phyloP scores from a whole-genome alignment of 1,139 yeast genomes.

The Candida sp. region DNA sequence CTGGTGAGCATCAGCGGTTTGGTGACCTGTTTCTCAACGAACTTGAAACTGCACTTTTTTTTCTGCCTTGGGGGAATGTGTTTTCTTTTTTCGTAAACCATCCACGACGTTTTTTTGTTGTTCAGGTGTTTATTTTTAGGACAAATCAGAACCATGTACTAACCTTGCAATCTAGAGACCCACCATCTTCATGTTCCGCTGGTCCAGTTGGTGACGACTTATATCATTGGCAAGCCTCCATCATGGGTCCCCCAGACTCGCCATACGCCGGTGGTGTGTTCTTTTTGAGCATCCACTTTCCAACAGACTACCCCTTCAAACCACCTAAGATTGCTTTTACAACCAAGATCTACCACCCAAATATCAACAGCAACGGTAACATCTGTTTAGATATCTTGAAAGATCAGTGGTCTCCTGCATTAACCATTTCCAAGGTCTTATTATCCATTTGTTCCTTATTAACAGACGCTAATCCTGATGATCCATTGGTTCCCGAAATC shows the following conservation, averaged over 20 bases:
- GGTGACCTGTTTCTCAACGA: not conserved
- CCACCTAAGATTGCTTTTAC: constrained; percentile 94
- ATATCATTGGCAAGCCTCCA: constrained; percentile 97
- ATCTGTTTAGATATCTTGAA: constrained; percentile 85
- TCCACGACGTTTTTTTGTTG: not conserved
- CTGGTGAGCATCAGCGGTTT: not conserved
- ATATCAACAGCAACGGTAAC: constrained; percentile 87
- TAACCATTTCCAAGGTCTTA: constrained; percentile 87
- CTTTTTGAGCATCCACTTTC: constrained; percentile 90
- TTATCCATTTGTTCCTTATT: constrained; percentile 88
- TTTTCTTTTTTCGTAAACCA: not conserved
- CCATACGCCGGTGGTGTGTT: constrained; percentile 96
- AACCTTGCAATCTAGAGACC: constrained; percentile 67
- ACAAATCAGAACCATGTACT: constrained; percentile 21
- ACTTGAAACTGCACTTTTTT: not conserved
- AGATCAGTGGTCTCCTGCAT: constrained; percentile 93
- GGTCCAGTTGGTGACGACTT: constrained; percentile 98
- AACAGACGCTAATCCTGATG: constrained; percentile 99
- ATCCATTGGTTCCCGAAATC: constrained; percentile 98
- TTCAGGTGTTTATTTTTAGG: not conserved
- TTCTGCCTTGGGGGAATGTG: not conserved
- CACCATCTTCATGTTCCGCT: constrained; percentile 99
- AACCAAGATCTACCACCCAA: constrained; percentile 91
- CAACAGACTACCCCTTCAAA: constrained; percentile 94
- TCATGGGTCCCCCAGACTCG: constrained; percentile 95